Conservation (phyloP, 305 asterid genomes). For the Solanum aculeatissimum region DNA sequence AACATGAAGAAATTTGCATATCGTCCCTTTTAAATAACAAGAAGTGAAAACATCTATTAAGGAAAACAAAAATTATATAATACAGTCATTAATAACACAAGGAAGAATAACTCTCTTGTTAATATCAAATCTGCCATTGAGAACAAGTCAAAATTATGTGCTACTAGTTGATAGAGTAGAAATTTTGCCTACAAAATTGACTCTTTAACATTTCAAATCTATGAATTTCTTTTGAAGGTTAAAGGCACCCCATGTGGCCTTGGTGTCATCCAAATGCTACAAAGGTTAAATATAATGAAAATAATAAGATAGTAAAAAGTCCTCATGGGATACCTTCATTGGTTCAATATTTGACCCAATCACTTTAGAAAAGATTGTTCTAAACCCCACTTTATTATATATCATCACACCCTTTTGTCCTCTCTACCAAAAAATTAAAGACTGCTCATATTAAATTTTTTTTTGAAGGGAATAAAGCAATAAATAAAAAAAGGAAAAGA, state of each 20-base stretch:
- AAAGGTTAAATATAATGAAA: not conserved
- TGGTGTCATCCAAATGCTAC: slow-evolving; percentile 15
- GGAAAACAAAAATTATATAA: not conserved
- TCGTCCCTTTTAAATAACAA: not conserved
- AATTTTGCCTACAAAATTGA: slow-evolving; percentile 9
- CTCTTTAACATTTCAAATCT: not conserved
- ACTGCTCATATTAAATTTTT: not conserved
- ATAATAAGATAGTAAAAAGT: not conserved
- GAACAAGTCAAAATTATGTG: not conserved
- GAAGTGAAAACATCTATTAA: not conserved
- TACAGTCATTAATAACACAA: not conserved
- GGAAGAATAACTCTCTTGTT: not conserved
- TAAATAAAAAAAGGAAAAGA: slow-evolving; percentile 11
- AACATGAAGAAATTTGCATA: not conserved
- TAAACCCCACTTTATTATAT: slow-evolving; percentile 19
- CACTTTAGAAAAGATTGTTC: slow-evolving; percentile 27
- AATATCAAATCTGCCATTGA: not conserved
- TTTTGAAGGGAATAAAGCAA: slow-evolving; percentile 35
- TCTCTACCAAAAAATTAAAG: slow-evolving; percentile 18
- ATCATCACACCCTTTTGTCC: slow-evolving; percentile 19
- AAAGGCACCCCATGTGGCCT: not conserved
- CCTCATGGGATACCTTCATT: not conserved
- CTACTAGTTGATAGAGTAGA: not conserved
- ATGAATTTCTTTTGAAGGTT: not conserved
- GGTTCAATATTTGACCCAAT: slow-evolving; percentile 10